phyloP scores from a whole-genome alignment of 441 rosid genomes.

The Pelargonium australe region DNA sequence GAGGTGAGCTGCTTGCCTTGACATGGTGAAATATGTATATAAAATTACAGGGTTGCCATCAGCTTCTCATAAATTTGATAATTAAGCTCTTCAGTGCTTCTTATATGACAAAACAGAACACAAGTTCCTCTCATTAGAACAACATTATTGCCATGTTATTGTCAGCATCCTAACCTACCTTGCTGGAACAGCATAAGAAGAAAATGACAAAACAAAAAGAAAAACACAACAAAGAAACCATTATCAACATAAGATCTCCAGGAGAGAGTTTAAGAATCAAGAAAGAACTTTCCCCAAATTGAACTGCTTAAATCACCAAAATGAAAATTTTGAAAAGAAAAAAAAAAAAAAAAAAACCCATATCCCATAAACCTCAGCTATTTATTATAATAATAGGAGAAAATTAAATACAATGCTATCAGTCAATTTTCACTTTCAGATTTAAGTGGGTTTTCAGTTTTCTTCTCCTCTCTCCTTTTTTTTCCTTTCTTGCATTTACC shows the following conservation, averaged over 20 bases:
- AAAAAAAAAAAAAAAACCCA: background rate
- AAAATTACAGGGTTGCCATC: constrained; percentile 15
- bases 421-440: background rate
- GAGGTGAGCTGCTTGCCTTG: constrained; percentile 52
- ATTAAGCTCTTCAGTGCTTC: background rate
- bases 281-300: no score
- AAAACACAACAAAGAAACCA: background rate
- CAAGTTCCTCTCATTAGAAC: background rate
- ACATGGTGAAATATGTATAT: constrained; percentile 32
- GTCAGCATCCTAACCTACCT: no score
- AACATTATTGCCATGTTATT: no score
- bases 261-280: background rate
- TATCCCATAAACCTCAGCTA: background rate
- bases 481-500: background rate
- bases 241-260: background rate
- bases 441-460: background rate
- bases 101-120: background rate
- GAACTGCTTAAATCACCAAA: background rate
- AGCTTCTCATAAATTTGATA: constrained; percentile 18
- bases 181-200: background rate
- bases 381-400: background rate
- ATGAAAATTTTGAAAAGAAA: background rate
- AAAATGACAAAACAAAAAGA: background rate
- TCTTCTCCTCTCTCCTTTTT: background rate
- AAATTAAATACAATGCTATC: no score